A percentile compares a stretch with the other conserved stretches of the same genome.
phyloP scores from a whole-genome alignment of 345 rosid species.

The Eucalyptus marginata region DNA sequence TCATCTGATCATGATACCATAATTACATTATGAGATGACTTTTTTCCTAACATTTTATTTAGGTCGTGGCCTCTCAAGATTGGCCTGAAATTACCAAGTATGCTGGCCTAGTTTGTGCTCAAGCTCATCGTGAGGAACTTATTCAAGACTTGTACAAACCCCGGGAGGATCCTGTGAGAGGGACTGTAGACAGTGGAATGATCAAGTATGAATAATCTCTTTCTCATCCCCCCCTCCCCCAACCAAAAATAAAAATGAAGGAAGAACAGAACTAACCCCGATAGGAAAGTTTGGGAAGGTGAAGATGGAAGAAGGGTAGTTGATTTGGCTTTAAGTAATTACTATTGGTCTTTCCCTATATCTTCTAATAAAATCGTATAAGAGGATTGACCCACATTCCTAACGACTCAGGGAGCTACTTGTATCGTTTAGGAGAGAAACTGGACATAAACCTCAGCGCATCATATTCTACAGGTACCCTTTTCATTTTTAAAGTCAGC shows the following conservation, averaged over 20 bases:
- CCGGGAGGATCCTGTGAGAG: constrained; percentile 86
- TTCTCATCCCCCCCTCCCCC: background rate
- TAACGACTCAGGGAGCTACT: constrained; percentile 61
- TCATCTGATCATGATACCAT: background rate
- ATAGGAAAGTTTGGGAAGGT: background rate
- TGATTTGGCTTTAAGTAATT: background rate
- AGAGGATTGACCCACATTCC: background rate
- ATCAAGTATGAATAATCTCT: constrained; percentile 44
- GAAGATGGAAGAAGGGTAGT: background rate
- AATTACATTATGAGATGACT: background rate
- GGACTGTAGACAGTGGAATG: constrained; percentile 85
- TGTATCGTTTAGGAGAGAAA: constrained; percentile 74
- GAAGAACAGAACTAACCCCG: background rate
- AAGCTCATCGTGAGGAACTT: constrained; percentile 95
- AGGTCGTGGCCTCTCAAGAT: constrained; percentile 99
- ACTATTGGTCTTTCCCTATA: background rate
- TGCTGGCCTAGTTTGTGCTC: constrained; percentile 92
- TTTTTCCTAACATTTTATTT: background rate
- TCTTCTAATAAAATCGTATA: background rate
- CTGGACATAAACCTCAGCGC: constrained; percentile 86
- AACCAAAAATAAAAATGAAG: background rate
- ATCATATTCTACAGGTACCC: constrained; percentile 81
- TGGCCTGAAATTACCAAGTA: constrained; percentile 96
- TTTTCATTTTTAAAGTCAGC: background rate
- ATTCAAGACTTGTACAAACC: constrained; percentile 80